A percentile compares a stretch with the other conserved stretches of the same genome.
Evolutionary conservation across 768 basidiomycete species (phyloP).

Genomic region (Sutorius australiensis): DNA sequence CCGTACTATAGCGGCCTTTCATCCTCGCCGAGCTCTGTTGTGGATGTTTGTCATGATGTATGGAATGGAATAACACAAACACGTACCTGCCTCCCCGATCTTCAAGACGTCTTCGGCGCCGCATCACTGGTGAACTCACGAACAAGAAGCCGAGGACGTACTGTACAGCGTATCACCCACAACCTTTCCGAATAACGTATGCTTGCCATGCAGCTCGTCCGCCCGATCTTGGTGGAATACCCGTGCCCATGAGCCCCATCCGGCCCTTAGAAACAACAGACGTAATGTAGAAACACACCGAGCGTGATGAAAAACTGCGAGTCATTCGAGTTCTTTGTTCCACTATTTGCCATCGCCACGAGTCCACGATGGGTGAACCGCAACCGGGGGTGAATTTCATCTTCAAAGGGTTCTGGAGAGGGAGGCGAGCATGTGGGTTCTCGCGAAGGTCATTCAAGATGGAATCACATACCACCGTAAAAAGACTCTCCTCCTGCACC

Average conservation of each 20-base stretch:
- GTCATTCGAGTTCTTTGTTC: constrained; percentile 82
- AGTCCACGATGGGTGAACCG: constrained; percentile 88
- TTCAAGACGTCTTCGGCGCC: constrained; percentile 72
- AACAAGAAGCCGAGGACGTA: constrained; percentile 35
- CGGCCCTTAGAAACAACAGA: neutral
- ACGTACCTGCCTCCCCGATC: constrained; percentile 83
- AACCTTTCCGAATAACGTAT: constrained; percentile 90
- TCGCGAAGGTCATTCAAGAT: neutral
- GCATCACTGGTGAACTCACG: neutral
- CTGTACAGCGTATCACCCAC: constrained; percentile 89
- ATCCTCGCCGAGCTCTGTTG: constrained; percentile 63
- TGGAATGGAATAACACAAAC: neutral
- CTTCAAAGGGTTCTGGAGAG: constrained; percentile 78
- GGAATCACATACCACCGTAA: constrained; percentile 67
- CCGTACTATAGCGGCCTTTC: constrained; percentile 80
- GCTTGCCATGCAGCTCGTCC: constrained; percentile 90
- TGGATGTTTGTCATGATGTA: neutral
- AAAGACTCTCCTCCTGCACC: constrained; percentile 93
- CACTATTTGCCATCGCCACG: constrained; percentile 92
- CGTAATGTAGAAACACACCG: constrained; percentile 40
- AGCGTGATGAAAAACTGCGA: constrained; percentile 96
- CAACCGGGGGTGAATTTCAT: constrained; percentile 90
- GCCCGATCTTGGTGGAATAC: constrained; percentile 59
- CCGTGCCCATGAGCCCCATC: neutral
- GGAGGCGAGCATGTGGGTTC: neutral